Evolutionary conservation across 768 basidiomycete species (phyloP).

Genomic region (Amanita exitialis): DNA sequence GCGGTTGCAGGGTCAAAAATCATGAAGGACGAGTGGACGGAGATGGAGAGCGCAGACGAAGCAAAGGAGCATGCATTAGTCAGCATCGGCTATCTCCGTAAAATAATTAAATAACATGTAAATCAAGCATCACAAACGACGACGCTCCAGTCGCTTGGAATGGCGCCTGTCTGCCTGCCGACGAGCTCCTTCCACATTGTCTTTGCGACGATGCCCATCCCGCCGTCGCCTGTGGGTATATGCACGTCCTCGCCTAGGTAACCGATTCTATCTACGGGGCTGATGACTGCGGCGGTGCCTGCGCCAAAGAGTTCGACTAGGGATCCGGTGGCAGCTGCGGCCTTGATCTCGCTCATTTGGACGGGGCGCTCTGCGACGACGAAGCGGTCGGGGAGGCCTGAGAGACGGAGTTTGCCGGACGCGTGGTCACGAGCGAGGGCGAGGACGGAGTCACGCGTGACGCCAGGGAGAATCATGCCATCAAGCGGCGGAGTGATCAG

Average conservation of each 20-base stretch:
- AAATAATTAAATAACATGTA: not conserved
- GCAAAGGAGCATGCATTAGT: not conserved
- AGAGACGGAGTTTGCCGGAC: conserved; percentile 30
- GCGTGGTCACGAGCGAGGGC: conserved; percentile 57
- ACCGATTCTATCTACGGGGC: conserved; percentile 63
- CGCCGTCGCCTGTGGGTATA: conserved; percentile 57
- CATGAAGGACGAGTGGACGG: conserved; percentile 28
- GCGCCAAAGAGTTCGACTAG: conserved; percentile 80
- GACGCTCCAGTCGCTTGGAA: conserved; percentile 76
- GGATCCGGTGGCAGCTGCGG: conserved; percentile 42
- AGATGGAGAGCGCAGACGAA: not conserved
- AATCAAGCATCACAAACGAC: conserved; percentile 20
- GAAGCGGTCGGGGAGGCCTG: conserved; percentile 45
- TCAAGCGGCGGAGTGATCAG: conserved; percentile 84
- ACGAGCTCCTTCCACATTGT: conserved; percentile 65
- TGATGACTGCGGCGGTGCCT: conserved; percentile 77
- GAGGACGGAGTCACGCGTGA: conserved; percentile 83
- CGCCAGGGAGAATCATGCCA: conserved; percentile 87
- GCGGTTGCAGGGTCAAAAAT: conserved; percentile 57
- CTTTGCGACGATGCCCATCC: conserved; percentile 73
- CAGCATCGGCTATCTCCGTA: conserved; percentile 2
- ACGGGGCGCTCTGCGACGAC: conserved; percentile 60
- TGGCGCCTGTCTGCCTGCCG: conserved; percentile 71
- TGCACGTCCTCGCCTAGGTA: conserved; percentile 54
- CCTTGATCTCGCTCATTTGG: conserved; percentile 68